A percentile compares a stretch with the other conserved stretches of the same genome.
Conservation (phyloP, 805 yeast species). For the Debaryomyces maramus region DNA sequence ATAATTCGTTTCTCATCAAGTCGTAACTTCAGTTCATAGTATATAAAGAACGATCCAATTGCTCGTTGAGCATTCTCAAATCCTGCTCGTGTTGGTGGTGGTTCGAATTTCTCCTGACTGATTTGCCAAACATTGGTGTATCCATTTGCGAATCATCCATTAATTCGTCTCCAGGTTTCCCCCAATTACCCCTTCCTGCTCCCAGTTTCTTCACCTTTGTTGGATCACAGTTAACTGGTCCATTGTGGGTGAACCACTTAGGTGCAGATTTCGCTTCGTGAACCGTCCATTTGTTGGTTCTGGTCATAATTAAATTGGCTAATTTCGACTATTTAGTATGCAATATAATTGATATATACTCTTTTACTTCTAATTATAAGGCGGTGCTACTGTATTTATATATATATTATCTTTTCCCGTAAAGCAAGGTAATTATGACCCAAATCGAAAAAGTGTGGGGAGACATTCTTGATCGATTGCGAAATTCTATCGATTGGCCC, state of each 20-base stretch:
- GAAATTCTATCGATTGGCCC: background rate
- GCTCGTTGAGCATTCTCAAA: conserved; percentile 21
- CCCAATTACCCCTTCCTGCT: conserved; percentile 88
- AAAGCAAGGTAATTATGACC: background rate
- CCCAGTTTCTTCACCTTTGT: conserved; percentile 80
- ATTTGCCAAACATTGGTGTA: conserved; percentile 16
- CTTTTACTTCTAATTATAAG: too few species aligned
- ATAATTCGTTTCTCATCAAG: background rate
- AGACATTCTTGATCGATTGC: background rate
- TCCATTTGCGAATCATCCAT: conserved; percentile 44
- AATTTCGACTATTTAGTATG: too few species aligned
- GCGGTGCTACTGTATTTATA: too few species aligned
- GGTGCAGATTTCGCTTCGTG: conserved; percentile 59
- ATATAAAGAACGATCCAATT: conserved; percentile 16
- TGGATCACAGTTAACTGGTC: conserved; percentile 68
- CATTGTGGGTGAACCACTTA: conserved; percentile 78
- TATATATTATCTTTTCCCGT: background rate
- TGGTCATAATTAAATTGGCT: too few species aligned
- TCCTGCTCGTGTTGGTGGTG: conserved; percentile 34
- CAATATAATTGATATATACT: too few species aligned
- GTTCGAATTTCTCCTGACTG: conserved; percentile 41
- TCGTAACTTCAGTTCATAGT: too few species aligned
- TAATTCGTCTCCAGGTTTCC: conserved; percentile 75
- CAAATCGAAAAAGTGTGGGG: background rate
- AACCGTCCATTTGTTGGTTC: conserved; percentile 76